Percentiles rank a stretch among this genome's conserved stretches.
Evolutionary conservation across 2,329 filamentous ascomycete genomes (phyloP).

Genomic region (Alternaria triticina): DNA sequence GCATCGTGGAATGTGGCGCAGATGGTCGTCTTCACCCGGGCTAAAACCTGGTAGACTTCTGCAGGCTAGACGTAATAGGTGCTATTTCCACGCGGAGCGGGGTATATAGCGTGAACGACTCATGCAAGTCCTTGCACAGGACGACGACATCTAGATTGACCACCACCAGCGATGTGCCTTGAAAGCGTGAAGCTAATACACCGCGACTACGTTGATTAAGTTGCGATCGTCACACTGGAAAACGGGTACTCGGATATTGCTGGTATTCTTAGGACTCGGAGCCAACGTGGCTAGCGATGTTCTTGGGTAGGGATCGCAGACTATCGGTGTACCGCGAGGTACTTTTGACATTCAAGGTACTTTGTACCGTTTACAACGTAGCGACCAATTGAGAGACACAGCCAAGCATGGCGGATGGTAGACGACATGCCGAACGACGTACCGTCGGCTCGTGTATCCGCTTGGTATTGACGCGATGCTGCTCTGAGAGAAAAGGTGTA

Average conservation of each 20-base stretch:
- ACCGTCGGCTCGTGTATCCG: constrained; percentile 9
- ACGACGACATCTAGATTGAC: neutral
- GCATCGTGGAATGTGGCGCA: neutral
- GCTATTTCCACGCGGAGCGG: neutral
- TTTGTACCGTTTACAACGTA: neutral
- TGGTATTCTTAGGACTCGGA: neutral
- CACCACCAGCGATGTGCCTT: neutral
- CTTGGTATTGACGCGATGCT: constrained; percentile 7
- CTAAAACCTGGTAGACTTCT: neutral
- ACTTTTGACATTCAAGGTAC: neutral
- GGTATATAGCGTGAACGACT: neutral
- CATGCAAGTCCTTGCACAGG: neutral
- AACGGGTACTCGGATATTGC: neutral
- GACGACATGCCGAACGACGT: neutral
- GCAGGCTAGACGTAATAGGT: neutral
- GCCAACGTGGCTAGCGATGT: neutral
- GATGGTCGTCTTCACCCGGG: neutral
- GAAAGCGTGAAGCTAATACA: neutral
- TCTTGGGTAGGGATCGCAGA: neutral
- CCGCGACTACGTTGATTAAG: neutral
- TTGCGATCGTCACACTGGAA: neutral
- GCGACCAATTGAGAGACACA: neutral
- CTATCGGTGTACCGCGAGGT: neutral
- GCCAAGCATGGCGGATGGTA: constrained; percentile 1
- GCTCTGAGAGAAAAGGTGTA: neutral